Conservation (phyloP, 2,329 filamentous ascomycete species). For the Nemania diffusa region DNA sequence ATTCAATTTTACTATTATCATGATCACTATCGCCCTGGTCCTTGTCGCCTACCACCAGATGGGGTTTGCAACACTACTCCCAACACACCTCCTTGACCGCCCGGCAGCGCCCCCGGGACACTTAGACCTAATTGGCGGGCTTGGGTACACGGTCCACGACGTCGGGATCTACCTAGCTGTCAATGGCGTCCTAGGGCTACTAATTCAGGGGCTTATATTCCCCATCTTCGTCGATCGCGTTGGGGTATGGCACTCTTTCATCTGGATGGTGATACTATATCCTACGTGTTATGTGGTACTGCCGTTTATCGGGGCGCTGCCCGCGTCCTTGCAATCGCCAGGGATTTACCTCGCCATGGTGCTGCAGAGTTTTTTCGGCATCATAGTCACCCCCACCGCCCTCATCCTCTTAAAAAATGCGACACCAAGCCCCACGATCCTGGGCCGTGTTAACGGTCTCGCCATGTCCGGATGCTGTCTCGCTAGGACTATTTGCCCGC, state of each 20-base stretch:
- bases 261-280: conserved; percentile 72
- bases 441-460: conserved; percentile 78
- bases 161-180: conserved; percentile 75
- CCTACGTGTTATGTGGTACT: conserved; percentile 75
- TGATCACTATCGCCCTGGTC: conserved; percentile 55
- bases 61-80: conserved; percentile 56
- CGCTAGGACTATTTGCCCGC: conserved; percentile 75
- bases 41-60: conserved; percentile 59
- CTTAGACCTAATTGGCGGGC: conserved; percentile 65
- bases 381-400: conserved; percentile 74
- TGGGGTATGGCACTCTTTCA: conserved; percentile 74
- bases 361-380: conserved; percentile 74
- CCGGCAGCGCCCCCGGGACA: conserved; percentile 44
- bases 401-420: conserved; percentile 80
- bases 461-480: conserved; percentile 78
- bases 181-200: conserved; percentile 76
- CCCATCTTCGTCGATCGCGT: conserved; percentile 70
- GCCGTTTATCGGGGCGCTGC: conserved; percentile 72
- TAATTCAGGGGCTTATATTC: conserved; percentile 78
- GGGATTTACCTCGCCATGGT: conserved; percentile 74
- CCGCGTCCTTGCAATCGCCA: conserved; percentile 62
- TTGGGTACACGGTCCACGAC: conserved; percentile 72
- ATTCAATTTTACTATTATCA: conserved; percentile 55
- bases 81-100: conserved; percentile 56
- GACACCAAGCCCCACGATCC: conserved; percentile 67